Percentiles rank a stretch among this genome's conserved stretches.
Conservation (phyloP, 148 eudicot species). For the Rhododendron ovatum region DNA sequence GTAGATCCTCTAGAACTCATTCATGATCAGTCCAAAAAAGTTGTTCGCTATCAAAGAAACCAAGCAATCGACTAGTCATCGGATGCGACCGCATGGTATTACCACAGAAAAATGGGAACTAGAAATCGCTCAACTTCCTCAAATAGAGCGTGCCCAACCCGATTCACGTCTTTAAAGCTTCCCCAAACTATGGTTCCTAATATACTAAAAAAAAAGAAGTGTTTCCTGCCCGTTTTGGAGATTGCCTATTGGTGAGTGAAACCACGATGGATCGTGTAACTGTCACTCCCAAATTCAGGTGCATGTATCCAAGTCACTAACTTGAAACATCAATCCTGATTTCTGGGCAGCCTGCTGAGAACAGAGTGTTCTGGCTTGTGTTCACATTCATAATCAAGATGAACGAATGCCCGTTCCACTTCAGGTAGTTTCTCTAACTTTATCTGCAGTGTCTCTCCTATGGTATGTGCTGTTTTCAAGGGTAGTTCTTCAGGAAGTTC, state of each 20-base stretch:
- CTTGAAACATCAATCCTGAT: constrained; percentile 45
- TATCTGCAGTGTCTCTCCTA: constrained; percentile 74
- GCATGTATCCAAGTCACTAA: not conserved
- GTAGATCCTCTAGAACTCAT: not conserved
- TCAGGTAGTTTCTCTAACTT: constrained; percentile 85
- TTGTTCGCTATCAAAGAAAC: too few species aligned
- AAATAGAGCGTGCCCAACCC: not conserved
- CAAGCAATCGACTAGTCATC: not conserved
- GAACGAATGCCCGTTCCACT: constrained; percentile 94
- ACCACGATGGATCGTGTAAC: not conserved
- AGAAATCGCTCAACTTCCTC: not conserved
- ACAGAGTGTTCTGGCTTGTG: constrained; percentile 94
- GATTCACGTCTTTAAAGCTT: not conserved
- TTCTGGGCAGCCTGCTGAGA: constrained; percentile 69
- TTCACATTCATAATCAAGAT: constrained; percentile 81
- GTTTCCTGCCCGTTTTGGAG: not conserved
- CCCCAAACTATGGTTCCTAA: not conserved
- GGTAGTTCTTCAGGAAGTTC: constrained; percentile 85
- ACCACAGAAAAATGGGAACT: not conserved
- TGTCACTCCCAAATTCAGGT: not conserved
- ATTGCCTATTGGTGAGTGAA: not conserved
- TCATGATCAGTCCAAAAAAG: not conserved
- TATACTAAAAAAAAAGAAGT: not conserved
- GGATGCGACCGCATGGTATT: not conserved
- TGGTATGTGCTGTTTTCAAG: constrained; percentile 78